phyloP scores from a whole-genome alignment of 148 eudicot genomes.

The Camellia lanceoleosa region DNA sequence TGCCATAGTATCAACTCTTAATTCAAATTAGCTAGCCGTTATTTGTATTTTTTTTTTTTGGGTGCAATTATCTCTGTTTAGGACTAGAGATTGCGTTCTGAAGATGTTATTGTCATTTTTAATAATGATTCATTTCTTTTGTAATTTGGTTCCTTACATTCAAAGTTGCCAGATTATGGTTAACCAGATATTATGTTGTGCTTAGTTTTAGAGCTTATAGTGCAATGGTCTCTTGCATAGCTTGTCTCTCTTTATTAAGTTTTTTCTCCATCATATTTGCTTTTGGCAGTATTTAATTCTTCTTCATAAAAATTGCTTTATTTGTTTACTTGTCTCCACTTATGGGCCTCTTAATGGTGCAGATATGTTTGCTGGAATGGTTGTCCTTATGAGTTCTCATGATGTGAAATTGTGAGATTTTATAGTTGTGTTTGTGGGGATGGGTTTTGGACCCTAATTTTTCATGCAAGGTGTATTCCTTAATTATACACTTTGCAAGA shows the following conservation, averaged over 20 bases:
- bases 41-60: not conserved
- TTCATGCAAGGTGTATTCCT: too few species aligned
- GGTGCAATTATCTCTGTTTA: not conserved
- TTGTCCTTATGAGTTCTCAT: not conserved
- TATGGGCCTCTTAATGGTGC: slow-evolving; percentile 20
- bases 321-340: not conserved
- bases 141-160: not conserved
- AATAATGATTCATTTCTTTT: not conserved
- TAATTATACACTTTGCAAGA: too few species aligned
- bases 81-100: not conserved
- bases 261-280: not conserved
- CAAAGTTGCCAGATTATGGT: not conserved
- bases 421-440: too few species aligned
- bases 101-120: not conserved
- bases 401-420: not conserved
- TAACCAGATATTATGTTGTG: not conserved
- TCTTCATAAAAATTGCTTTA: too few species aligned
- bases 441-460: too few species aligned
- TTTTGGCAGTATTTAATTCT: too few species aligned
- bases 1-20: not conserved
- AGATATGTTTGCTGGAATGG: slow-evolving; percentile 48
- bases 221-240: not conserved
- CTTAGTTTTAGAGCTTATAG: not conserved
- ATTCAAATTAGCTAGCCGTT: not conserved
- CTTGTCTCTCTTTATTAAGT: not conserved